A percentile compares a stretch with the other conserved stretches of the same genome.
phyloP scores from a whole-genome alignment of 164 flowering plant species.

The Sedum album region DNA sequence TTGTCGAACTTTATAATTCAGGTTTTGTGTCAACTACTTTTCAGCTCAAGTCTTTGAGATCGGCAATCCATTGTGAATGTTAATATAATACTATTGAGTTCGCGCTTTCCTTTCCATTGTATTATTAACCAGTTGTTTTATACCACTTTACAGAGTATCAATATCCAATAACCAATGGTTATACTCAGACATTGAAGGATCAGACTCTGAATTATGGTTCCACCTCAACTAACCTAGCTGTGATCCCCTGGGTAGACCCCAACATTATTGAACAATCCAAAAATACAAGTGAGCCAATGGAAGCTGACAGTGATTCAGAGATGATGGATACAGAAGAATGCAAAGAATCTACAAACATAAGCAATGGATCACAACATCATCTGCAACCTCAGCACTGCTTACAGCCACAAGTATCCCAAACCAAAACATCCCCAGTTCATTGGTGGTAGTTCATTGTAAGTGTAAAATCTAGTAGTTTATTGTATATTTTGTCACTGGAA shows the following conservation, averaged over 20 bases:
- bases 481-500: background rate
- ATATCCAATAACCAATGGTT: background rate
- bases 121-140: background rate
- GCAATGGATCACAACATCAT: background rate
- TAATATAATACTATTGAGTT: background rate
- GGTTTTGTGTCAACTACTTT: too few species aligned
- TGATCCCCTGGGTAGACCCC: conserved; percentile 3
- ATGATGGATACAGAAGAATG: conserved; percentile 4
- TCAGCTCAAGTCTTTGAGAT: background rate
- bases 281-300: background rate
- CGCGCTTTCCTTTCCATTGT: background rate
- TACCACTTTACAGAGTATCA: background rate
- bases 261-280: background rate
- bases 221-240: background rate
- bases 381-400: conserved; percentile 5
- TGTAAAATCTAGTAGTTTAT: background rate
- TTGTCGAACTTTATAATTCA: too few species aligned
- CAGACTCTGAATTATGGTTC: background rate
- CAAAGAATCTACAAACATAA: background rate
- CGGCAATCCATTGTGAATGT: too few species aligned
- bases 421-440: background rate
- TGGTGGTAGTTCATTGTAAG: conserved; percentile 4
- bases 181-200: background rate
- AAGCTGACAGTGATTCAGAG: background rate
- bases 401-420: background rate